A percentile compares a stretch with the other conserved stretches of the same genome.
phyloP scores from a whole-genome alignment of 805 yeast species.

The Candida succiphila region DNA sequence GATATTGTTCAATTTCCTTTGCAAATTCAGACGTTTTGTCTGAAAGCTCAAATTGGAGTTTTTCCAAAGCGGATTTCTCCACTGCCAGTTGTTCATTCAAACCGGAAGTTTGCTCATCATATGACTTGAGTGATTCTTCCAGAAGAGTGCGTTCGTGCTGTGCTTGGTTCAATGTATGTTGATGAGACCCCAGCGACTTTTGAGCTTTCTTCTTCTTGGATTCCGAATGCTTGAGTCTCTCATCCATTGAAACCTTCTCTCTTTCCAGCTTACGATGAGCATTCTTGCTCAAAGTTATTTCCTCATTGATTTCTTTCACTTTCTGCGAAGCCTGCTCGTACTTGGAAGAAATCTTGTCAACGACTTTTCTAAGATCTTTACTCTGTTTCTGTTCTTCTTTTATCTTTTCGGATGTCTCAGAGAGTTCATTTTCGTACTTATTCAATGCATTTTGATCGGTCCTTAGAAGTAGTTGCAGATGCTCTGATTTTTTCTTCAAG shows the following conservation, averaged over 20 bases:
- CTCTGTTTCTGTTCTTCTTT: slow-evolving; percentile 33
- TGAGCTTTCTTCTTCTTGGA: slow-evolving; percentile 49
- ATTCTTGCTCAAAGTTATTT: slow-evolving; percentile 23
- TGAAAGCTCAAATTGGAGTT: slow-evolving; percentile 55
- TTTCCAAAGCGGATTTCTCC: slow-evolving; percentile 52
- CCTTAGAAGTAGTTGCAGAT: slow-evolving; percentile 41
- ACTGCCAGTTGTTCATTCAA: slow-evolving; percentile 33
- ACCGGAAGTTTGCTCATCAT: slow-evolving; percentile 31
- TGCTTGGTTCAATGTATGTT: slow-evolving; percentile 32
- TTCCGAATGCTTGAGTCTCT: slow-evolving; percentile 57
- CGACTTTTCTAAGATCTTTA: slow-evolving; percentile 27
- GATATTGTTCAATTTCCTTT: slow-evolving; percentile 51
- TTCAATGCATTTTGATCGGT: slow-evolving; percentile 30
- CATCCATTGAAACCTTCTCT: slow-evolving; percentile 62
- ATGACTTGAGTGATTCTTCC: slow-evolving; percentile 32
- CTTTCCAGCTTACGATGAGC: slow-evolving; percentile 38
- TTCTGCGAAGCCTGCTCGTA: slow-evolving; percentile 14
- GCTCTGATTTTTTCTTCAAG: slow-evolving; percentile 39
- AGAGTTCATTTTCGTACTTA: slow-evolving; percentile 25
- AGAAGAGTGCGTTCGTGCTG: slow-evolving; percentile 36
- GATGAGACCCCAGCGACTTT: slow-evolving; percentile 41
- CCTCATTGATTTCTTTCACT: slow-evolving; percentile 12
- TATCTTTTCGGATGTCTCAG: slow-evolving; percentile 31
- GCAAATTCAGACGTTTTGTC: slow-evolving; percentile 66
- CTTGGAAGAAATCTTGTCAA: slow-evolving; percentile 19